Evolutionary conservation across 2,329 filamentous ascomycete species (phyloP), one percentile per base, ranked within the genome.

Genomic region (Basipetospora sp.): DNA sequence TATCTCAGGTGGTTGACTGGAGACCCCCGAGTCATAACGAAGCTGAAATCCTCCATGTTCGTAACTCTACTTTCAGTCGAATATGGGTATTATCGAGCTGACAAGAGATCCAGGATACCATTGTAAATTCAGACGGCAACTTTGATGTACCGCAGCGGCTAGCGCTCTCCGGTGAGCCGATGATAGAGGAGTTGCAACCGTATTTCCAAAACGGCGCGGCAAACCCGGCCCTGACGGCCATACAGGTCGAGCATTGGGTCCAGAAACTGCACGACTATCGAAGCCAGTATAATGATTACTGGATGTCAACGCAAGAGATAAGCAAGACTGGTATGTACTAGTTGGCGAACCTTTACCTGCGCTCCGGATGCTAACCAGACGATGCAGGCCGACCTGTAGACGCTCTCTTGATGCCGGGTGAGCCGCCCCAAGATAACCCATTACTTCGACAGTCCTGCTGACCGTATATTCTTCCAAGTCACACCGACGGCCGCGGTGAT

Each of bases 41-140:
- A 28, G 34, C 34, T 16, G 34, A 36, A 15, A 30, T 31, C 9
- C 14, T 30, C 14, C 35, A 38, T 31, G 27, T 15, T 22, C 14
- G 26, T 22, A n/a, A n/a, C n/a, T n/a, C n/a, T n/a, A n/a, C n/a
- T n/a, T n/a, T n/a, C n/a, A n/a, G n/a, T n/a, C n/a, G n/a, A n/a
- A n/a, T n/a, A n/a, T n/a, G n/a, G n/a, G n/a, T n/a, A n/a, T n/a
- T n/a, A n/a, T n/a, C n/a, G n/a, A n/a, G n/a, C n/a, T n/a, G n/a
- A n/a, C n/a, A n/a, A n/a, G n/a, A n/a, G n/a, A n/a, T n/a, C n/a
- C 17, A 38, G 26, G 27, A 30, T 18, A 15, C 25, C 19, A n/a
- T 38, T 20, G 16, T 38, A 20, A 31, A 38, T 31, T 26, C 35
- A n/a, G 29, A 38, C 18, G 35, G 35, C 10, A 30, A 38, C 29